Evolutionary conservation across 768 basidiomycete species (phyloP), one percentile per base, ranked within the genome.

Genomic region (Mrakia frigida): DNA sequence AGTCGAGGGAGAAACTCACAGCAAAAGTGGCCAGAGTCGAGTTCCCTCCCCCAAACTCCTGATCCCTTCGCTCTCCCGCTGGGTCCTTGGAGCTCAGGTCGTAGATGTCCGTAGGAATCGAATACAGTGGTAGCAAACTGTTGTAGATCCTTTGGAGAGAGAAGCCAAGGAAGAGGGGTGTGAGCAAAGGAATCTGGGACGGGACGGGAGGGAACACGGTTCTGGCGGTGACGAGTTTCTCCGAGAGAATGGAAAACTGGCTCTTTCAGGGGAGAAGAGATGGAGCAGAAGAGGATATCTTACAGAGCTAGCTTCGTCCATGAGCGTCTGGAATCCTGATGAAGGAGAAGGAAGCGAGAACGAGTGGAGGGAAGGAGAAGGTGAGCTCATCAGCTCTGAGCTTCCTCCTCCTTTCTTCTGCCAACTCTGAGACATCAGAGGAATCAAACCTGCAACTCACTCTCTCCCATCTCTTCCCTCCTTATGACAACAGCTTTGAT

Each of bases 281-380:
- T 2, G 21, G 4, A 16, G 63, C 5, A 33, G 31, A 28, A 6
- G 11, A 28, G 7, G 16, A 59, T 21, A n/a, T 10, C 63, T 31
- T 39, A 65, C 63, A 10, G 63, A 37, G 63, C 63, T 65, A 21
- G 37, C 63, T 37, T 65, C 33, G 63, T 37, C 37, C 63, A 65
- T 65, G 35, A 65, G 63, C 35, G 37, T 16, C 37, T 65, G 63
- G 63, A 65, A 65, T 18, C 63, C 63, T 65, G n/a, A n/a, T n/a
- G n/a, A n/a, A n/a, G n/a, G n/a, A n/a, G n/a, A n/a, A n/a, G 59
- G 33, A 60, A 60, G 59, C 6, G n/a, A n/a, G n/a, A n/a, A 60
- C 9, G 16, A 60, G 59, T n/a, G 33, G 56, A 59, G 2, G 13
- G 43, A 59, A 31, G 33, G 59, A 33, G n/a, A 11, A n/a, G 59